phyloP scores from a whole-genome alignment of 1,139 yeast species.

The Blastobotrys petasosporus region DNA sequence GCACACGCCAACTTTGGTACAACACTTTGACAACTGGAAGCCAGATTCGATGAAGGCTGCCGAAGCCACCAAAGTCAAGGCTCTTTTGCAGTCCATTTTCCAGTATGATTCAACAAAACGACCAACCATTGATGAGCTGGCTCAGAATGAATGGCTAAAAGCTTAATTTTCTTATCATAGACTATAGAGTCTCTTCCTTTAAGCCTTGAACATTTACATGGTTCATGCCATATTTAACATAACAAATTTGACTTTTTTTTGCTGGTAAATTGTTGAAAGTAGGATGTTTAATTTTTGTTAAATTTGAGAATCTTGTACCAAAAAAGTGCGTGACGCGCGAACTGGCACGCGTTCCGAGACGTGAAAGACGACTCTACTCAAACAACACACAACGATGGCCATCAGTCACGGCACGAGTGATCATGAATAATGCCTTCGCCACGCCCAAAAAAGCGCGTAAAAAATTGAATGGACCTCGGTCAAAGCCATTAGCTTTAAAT shows the following conservation, averaged over 20 bases:
- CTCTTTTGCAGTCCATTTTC: conserved; percentile 12
- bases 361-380: not conserved
- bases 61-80: conserved; percentile 15
- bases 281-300: too few species aligned
- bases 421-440: too few species aligned
- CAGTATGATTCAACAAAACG: conserved; percentile 62
- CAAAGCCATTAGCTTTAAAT: too few species aligned
- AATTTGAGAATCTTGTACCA: too few species aligned
- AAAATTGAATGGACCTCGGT: too few species aligned
- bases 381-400: not conserved
- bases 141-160: conserved; percentile 78
- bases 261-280: too few species aligned
- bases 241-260: not conserved
- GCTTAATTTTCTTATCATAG: not conserved
- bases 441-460: too few species aligned
- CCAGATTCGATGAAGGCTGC: conserved; percentile 14
- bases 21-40: conserved; percentile 15
- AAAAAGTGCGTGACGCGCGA: not conserved
- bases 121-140: conserved; percentile 75
- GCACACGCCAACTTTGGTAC: conserved; percentile 13
- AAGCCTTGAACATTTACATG: not conserved
- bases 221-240: not conserved
- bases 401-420: not conserved
- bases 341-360: too few species aligned
- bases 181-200: not conserved